Evolutionary conservation across 164 flowering plant species (phyloP).

Genomic region (Tinospora cordifolia): DNA sequence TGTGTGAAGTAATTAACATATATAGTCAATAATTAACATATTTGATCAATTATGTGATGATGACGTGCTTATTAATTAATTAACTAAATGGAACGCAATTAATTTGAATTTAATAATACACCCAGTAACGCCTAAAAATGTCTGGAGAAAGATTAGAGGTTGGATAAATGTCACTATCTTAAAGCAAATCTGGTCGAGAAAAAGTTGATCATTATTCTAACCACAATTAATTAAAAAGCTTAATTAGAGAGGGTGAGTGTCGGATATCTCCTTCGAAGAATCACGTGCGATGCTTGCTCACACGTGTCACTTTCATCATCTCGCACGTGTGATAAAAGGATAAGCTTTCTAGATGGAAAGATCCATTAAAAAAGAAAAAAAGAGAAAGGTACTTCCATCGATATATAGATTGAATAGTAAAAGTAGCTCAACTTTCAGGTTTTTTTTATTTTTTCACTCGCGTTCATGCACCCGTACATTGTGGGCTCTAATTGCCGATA

Average conservation of each 20-base stretch:
- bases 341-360: background rate
- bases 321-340: background rate
- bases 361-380: background rate
- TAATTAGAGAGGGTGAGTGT: slow-evolving; percentile 3
- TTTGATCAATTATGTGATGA: background rate
- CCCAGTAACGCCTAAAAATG: background rate
- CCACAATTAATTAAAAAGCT: slow-evolving; percentile 1
- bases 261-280: background rate
- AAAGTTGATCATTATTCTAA: background rate
- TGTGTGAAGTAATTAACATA: background rate
- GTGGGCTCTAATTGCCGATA: too few relatives aligned
- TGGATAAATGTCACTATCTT: slow-evolving; percentile 11
- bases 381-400: too few relatives aligned
- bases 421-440: background rate
- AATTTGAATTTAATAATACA: background rate
- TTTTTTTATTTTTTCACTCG: background rate
- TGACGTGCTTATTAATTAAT: background rate
- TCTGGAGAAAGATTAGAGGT: background rate
- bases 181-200: slow-evolving; percentile 2
- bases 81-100: background rate
- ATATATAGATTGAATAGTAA: background rate
- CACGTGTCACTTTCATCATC: background rate
- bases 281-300: slow-evolving; percentile 4
- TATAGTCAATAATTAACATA: too few relatives aligned
- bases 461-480: slow-evolving; percentile 14